These are phyloP conservation scores for Glycine latifolia DNA, from an alignment of 306 rosid genomes.

Conservation along the genomic window DNA sequence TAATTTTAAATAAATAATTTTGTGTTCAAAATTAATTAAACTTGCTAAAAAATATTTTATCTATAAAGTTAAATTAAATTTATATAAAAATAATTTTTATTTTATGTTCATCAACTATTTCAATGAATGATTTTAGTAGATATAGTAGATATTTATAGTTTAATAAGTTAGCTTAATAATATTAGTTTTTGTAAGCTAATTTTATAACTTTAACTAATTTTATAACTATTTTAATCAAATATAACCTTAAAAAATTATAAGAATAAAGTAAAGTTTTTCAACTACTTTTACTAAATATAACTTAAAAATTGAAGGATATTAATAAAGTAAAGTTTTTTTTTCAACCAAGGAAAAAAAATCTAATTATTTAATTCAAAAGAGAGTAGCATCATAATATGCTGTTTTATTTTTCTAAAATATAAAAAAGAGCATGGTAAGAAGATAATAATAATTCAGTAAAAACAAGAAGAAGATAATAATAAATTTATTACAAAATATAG, in stretches of 20 bases:
- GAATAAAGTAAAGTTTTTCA: background rate
- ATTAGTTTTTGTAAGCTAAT: background rate
- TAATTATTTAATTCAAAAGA: background rate
- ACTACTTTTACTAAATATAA: background rate
- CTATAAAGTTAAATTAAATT: no score
- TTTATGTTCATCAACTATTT: no score
- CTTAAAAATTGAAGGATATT: background rate
- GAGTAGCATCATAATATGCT: background rate
- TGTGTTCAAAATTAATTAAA: no score
- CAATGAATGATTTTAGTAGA: no score
- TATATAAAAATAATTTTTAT: no score
- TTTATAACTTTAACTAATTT: no score
- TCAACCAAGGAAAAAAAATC: background rate
- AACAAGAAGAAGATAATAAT: background rate
- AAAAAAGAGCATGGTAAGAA: background rate
- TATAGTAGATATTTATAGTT: no score
- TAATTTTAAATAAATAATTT: no score
- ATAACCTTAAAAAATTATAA: background rate
- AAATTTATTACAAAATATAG: background rate
- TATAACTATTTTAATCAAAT: background rate
- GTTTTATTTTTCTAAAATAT: no score
- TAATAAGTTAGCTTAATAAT: background rate
- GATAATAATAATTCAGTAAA: no score
- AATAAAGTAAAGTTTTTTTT: background rate
- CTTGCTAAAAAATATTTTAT: no score